These are phyloP conservation scores for Suillus clintonianus DNA, from an alignment of 768 basidiomycete species.

Conservation along the genomic window DNA sequence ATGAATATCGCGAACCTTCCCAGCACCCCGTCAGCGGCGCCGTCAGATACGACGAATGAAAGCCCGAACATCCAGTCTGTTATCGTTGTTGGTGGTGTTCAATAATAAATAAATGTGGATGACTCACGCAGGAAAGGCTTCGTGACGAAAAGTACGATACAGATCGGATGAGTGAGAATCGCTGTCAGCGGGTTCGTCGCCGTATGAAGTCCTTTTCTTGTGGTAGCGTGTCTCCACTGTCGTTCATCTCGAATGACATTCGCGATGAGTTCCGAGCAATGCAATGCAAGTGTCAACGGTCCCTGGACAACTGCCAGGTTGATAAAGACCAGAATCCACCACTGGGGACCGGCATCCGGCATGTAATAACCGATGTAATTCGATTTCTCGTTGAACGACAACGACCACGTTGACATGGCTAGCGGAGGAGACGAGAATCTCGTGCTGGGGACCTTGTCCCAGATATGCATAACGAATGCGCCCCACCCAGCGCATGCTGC, in stretches of 20 bases:
- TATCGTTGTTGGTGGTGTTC: not conserved
- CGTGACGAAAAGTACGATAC: conserved; percentile 14
- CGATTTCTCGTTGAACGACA: conserved; percentile 18
- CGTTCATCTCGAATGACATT: conserved; percentile 31
- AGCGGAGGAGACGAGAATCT: not conserved
- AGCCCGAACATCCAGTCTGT: conserved; percentile 35
- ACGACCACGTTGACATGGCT: conserved; percentile 22
- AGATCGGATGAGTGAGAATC: conserved; percentile 22
- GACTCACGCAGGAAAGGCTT: conserved; percentile 30
- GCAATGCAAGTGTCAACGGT: conserved; percentile 28
- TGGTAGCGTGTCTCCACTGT: conserved; percentile 25
- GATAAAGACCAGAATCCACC: conserved; percentile 26
- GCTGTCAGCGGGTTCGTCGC: conserved; percentile 21
- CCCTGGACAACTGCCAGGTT: conserved; percentile 29
- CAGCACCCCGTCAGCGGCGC: conserved; percentile 15
- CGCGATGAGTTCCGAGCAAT: conserved; percentile 28
- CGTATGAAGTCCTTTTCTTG: conserved; percentile 12
- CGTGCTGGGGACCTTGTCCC: not conserved
- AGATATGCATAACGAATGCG: not conserved
- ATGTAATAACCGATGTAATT: conserved; percentile 25
- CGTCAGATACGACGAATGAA: conserved; percentile 24
- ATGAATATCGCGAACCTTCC: conserved; percentile 27
- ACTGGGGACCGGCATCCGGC: conserved; percentile 18
- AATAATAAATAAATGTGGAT: not conserved
- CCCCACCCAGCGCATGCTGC: no score